Percentiles rank a stretch among this genome's conserved stretches.
Evolutionary conservation across 306 rosid genomes (phyloP).

Genomic region (Comarum palustre): DNA sequence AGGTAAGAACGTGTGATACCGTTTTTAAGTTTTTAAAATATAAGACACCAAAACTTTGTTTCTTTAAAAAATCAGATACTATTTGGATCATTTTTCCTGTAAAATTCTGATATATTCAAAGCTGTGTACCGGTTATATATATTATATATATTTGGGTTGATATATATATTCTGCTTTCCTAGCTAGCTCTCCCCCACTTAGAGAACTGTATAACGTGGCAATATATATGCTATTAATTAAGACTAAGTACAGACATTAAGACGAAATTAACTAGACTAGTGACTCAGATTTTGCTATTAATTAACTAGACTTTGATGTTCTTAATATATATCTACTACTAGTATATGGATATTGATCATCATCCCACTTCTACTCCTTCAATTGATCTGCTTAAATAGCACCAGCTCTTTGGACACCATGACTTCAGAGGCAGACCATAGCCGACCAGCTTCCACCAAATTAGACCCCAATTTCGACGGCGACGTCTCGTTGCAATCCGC

Average conservation of each 20-base stretch:
- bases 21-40: no score
- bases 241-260: neutral
- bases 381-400: slow-evolving; percentile 2
- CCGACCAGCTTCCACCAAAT: slow-evolving; percentile 46
- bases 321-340: neutral
- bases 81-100: no score
- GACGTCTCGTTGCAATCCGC: slow-evolving; percentile 77
- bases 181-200: neutral
- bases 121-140: slow-evolving; percentile 12
- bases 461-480: slow-evolving; percentile 61
- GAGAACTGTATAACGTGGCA: neutral
- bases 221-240: slow-evolving; percentile 3
- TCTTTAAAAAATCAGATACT: no score
- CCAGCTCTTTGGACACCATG: slow-evolving; percentile 34
- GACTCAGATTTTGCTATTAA: neutral
- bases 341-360: neutral
- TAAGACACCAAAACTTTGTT: no score
- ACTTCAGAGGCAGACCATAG: slow-evolving; percentile 72
- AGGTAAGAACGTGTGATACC: no score
- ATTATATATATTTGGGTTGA: neutral
- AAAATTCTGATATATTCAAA: no score
- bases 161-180: slow-evolving; percentile 13
- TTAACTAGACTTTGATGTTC: no score
- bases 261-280: neutral
- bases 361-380: neutral